Percentiles rank a stretch among this genome's conserved stretches.
phyloP scores from a whole-genome alignment of 495 filamentous ascomycete species.

The Arthonia radiata region DNA sequence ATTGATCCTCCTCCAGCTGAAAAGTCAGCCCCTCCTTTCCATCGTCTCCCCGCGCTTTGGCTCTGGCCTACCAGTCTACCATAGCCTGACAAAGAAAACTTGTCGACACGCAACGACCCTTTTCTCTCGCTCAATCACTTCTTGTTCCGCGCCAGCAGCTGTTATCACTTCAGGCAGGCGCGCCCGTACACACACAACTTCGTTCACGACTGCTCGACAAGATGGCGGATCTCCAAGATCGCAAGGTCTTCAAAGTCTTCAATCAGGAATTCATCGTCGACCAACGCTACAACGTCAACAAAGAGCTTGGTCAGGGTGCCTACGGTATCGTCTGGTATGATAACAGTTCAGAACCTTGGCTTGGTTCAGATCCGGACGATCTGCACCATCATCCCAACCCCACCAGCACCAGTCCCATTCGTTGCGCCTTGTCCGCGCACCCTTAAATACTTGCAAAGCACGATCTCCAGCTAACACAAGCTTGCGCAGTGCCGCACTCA shows the following conservation, averaged over 20 bases:
- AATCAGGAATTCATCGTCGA: conserved; percentile 99
- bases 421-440: conserved; percentile 5
- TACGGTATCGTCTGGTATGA: conserved; percentile 96
- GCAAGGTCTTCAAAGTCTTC: conserved; percentile 98
- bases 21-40: too few relatives aligned
- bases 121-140: too few relatives aligned
- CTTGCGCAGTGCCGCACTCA: conserved; percentile 56
- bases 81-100: too few relatives aligned
- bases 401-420: conserved; percentile 1
- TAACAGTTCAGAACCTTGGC: not conserved
- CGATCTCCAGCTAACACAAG: conserved; percentile 2
- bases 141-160: too few relatives aligned
- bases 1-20: too few relatives aligned
- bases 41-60: too few relatives aligned
- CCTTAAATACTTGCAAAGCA: not conserved
- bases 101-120: too few relatives aligned
- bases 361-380: not conserved
- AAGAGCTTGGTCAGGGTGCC: conserved; percentile 92
- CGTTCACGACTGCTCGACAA: too few relatives aligned
- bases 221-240: conserved; percentile 64
- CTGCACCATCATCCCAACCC: not conserved
- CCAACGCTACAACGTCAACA: conserved; percentile 92
- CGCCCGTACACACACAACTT: too few relatives aligned
- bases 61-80: too few relatives aligned
- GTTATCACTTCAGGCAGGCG: too few relatives aligned